A percentile compares a stretch with the other conserved stretches of the same genome.
Conservation (phyloP, 75 land plant species). For the Sequoiadendron giganteum region DNA sequence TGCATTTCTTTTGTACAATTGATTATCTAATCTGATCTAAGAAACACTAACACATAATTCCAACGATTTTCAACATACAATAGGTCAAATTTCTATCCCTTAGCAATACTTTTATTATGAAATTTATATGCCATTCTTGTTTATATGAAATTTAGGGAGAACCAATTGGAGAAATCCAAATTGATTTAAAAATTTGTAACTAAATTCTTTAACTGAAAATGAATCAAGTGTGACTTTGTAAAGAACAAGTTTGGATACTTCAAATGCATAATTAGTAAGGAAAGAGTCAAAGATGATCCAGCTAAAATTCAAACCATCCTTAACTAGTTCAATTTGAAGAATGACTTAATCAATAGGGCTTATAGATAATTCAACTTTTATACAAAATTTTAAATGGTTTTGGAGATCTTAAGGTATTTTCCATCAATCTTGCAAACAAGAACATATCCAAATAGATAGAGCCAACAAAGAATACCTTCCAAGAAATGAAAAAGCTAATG, state of each 20-base stretch:
- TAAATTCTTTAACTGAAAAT: no score
- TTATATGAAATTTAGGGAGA: no score
- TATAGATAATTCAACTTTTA: not conserved
- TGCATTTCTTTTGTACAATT: no score
- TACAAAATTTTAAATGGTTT: not conserved
- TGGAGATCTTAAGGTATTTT: not conserved
- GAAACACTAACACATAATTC: no score
- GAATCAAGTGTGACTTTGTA: not conserved
- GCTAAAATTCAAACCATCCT: not conserved
- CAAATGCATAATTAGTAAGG: not conserved
- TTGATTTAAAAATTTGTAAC: no score
- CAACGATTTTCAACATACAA: no score
- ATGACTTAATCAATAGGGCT: not conserved
- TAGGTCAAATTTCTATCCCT: no score
- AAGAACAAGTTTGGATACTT: not conserved
- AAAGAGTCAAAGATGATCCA: not conserved
- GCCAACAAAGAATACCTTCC: not conserved
- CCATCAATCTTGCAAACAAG: not conserved
- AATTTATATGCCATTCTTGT: no score
- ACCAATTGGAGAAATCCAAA: no score
- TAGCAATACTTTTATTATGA: no score
- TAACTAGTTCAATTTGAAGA: not conserved
- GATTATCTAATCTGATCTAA: no score
- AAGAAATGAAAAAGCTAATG: not conserved
- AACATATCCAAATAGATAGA: not conserved